A percentile compares a stretch with the other conserved stretches of the same genome.
phyloP scores from a whole-genome alignment of 2,329 filamentous ascomycete genomes.

The Colletotrichum sp. region DNA sequence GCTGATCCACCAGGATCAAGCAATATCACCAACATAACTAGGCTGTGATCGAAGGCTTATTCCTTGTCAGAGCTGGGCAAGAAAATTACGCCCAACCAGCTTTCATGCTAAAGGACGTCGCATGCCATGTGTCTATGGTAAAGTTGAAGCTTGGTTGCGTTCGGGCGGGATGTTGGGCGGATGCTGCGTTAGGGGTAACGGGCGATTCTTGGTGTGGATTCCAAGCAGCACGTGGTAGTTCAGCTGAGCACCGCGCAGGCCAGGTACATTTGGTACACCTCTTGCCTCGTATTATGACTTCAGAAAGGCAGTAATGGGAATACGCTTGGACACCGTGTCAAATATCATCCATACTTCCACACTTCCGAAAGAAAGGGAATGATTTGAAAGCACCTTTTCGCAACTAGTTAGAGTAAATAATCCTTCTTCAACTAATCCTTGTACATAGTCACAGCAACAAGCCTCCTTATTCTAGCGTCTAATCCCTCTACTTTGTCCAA shows the following conservation, averaged over 20 bases:
- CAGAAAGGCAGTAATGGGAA: no score
- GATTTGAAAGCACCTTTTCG: accelerated
- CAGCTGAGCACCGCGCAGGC: no score
- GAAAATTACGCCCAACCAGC: not conserved
- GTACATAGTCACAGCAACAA: accelerated
- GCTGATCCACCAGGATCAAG: not conserved
- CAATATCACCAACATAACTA: not conserved
- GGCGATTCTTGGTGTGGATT: not conserved
- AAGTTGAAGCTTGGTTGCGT: not conserved
- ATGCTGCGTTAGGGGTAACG: not conserved
- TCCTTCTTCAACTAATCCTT: not conserved
- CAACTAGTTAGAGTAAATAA: not conserved
- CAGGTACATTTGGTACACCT: accelerated
- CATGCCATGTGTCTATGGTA: not conserved
- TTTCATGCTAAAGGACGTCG: not conserved
- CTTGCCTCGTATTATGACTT: not conserved
- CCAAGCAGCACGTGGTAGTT: not conserved
- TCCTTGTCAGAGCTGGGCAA: not conserved
- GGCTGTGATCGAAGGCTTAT: not conserved
- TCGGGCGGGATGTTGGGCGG: not conserved
- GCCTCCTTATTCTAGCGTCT: accelerated
- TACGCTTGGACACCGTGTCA: not conserved
- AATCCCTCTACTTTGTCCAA: not conserved
- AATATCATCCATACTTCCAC: not conserved
- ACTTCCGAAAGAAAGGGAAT: accelerated